phyloP scores from a whole-genome alignment of 208 protist species.

The Leishmania braziliensis region DNA sequence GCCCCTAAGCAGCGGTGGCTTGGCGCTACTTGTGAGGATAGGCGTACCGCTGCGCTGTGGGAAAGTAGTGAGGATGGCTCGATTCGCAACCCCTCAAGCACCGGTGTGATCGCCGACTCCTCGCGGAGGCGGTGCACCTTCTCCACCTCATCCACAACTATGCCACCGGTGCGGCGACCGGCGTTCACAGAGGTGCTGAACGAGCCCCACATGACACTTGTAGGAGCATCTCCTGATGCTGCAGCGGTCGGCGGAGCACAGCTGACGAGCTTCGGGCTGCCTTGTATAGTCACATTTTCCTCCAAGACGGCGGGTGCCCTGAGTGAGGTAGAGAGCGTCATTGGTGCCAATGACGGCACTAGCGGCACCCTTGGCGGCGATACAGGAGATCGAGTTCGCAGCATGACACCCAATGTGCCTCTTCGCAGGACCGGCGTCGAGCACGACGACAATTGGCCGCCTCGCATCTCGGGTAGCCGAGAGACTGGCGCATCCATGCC shows the following conservation, averaged over 20 bases:
- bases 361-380: neutral
- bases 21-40: neutral
- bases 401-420: neutral
- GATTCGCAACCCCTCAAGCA: neutral
- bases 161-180: conserved; percentile 5
- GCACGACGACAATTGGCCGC: neutral
- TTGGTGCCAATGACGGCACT: neutral
- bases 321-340: neutral
- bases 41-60: neutral
- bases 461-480: neutral
- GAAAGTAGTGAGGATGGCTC: neutral
- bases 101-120: neutral
- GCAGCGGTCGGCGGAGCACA: neutral
- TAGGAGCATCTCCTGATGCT: neutral
- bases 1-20: neutral
- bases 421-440: neutral
- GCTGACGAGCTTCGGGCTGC: neutral
- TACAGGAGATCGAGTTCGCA: neutral
- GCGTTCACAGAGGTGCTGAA: neutral
- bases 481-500: neutral
- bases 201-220: neutral
- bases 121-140: conserved; percentile 27
- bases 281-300: neutral
- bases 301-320: neutral
- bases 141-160: conserved; percentile 39